These are phyloP conservation scores for Saururus chinensis DNA, from an alignment of 164 flowering plant genomes.

Conservation along the genomic window DNA sequence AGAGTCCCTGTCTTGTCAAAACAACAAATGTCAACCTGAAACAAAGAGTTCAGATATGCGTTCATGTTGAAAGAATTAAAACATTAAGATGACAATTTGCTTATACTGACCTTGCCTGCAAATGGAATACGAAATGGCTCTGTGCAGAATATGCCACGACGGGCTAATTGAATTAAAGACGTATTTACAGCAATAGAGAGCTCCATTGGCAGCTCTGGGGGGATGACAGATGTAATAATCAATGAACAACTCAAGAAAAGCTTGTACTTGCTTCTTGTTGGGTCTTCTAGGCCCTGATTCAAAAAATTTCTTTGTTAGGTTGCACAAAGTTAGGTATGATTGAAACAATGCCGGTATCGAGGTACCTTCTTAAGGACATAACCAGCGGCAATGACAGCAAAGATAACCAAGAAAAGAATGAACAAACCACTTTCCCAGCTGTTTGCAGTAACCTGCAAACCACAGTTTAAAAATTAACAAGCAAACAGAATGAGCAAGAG, in stretches of 20 bases:
- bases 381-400: constrained; percentile 98
- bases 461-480: not conserved
- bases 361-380: constrained; percentile 90
- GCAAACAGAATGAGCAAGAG: not conserved
- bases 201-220: constrained; percentile 99
- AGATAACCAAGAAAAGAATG: constrained; percentile 79
- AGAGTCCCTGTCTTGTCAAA: constrained; percentile 98
- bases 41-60: not conserved
- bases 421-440: constrained; percentile 99
- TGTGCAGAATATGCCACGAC: constrained; percentile 94
- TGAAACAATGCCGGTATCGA: not conserved
- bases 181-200: constrained; percentile 98
- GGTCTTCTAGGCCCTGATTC: constrained; percentile 93
- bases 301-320: constrained; percentile 7
- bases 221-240: constrained; percentile 94
- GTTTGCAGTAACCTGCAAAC: constrained; percentile 87
- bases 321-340: not conserved
- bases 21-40: constrained; percentile 96
- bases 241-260: constrained; percentile 91
- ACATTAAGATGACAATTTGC: not conserved
- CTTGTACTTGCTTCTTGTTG: constrained; percentile 94
- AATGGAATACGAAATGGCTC: constrained; percentile 98
- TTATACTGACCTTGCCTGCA: constrained; percentile 79
- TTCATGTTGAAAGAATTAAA: not conserved
- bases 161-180: constrained; percentile 86